Base-by-base conservation (phyloP, 2,329 filamentous ascomycete species). In the Colletotrichum eremochloae region DNA sequence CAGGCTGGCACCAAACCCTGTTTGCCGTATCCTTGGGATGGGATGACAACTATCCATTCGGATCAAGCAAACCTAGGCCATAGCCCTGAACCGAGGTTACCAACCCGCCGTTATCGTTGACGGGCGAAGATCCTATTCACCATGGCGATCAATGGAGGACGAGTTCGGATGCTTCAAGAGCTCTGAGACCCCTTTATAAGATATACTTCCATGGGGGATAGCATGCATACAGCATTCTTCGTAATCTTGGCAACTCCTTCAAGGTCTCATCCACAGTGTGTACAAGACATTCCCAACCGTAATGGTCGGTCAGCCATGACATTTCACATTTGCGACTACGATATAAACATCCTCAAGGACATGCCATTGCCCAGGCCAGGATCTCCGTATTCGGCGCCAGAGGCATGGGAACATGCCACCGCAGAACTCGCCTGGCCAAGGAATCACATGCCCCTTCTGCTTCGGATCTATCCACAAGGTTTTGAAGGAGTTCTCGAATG, bases 31-130 rank as follows among this genome's bases (percentile, higher is more conserved):
- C 40, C 42, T 46, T 42, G 60, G 53, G 60, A 69, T 65, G 66
- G 40, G 70, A 72, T 72, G 70, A 65, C 53, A 70, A 69, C 70
- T 29, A n/a, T 29, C 36, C 33, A 40, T 44, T 55, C 36, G 44
- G 44, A 24, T 20, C 56, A 38, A 58, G 29, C 24, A 42, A 71
- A 48, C 63, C 50, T 71, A 57, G 57, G 50, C 29, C 42, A 5
- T 24, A 42, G 56, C 48, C 55, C 53, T 67, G 48, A 61, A 15
- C 29, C 46, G 31, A 67, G 11, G 18, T 14, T 20, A 31, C 48
- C 46, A 40, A n/a, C 18, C 53, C 31, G 40, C n/a, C 38, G 24
- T 65, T 56, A 18, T 48, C 48, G 29, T 42, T 29, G 36, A 38
- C 12, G 36, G 50, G 18, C 40, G 48, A 64, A 11, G 31, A 31